A percentile compares a stretch with the other conserved stretches of the same genome.
Evolutionary conservation across 352 stramenopile genomes (phyloP).

Genomic region (Pythium pyrilobum): DNA sequence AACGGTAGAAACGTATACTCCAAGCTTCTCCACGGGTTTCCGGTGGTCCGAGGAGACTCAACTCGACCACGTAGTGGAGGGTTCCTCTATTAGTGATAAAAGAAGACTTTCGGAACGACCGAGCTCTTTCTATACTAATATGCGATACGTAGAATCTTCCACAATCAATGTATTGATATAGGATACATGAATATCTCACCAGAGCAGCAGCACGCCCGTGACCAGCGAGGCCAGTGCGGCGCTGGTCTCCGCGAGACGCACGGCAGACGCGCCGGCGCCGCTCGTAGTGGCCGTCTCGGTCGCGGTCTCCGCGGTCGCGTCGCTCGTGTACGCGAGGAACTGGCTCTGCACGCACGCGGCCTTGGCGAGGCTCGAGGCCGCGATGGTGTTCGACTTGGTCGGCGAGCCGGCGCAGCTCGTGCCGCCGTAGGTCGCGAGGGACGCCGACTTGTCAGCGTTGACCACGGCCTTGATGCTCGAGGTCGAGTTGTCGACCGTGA

Average conservation of each 20-base stretch:
- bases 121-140: no score
- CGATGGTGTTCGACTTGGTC: slow-evolving; percentile 22
- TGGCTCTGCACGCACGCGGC: slow-evolving; percentile 3
- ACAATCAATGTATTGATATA: no score
- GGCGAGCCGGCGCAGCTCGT: slow-evolving; percentile 26
- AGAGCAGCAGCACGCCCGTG: background rate
- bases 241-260: no score
- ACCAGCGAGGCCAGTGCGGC: background rate
- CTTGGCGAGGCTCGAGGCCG: background rate
- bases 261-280: no score
- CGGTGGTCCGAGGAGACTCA: no score
- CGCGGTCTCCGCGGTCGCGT: background rate
- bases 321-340: slow-evolving; percentile 4
- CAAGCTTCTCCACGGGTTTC: background rate
- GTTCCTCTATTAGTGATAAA: no score
- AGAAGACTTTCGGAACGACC: no score
- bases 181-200: no score
- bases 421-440: slow-evolving; percentile 28
- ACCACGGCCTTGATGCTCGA: slow-evolving; percentile 35
- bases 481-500: slow-evolving; percentile 30
- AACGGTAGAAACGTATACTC: slow-evolving; percentile 2
- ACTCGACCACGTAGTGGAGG: no score
- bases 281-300: background rate
- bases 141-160: no score
- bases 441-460: slow-evolving; percentile 22